Conservation (phyloP, 768 basidiomycete species). For the Lentinus brumalis region DNA sequence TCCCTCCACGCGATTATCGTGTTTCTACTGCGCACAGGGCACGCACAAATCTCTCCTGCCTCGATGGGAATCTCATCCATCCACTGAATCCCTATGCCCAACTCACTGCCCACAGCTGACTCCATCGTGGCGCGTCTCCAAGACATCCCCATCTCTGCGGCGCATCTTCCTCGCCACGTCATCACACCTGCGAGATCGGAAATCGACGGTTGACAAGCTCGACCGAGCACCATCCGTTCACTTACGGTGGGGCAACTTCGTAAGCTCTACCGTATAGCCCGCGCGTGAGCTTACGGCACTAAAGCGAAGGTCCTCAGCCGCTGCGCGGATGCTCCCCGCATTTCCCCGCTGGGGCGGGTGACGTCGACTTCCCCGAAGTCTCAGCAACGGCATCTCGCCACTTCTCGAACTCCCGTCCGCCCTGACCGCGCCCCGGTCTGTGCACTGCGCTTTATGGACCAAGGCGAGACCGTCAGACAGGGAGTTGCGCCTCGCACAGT, state of each 20-base stretch:
- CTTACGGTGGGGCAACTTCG: too few relatives aligned
- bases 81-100: slow-evolving; percentile 17
- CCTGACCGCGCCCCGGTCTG: slow-evolving; percentile 1
- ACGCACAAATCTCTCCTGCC: not conserved
- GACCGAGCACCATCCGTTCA: not conserved
- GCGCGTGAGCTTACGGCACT: too few relatives aligned
- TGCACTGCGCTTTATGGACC: not conserved
- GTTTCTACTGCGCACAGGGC: slow-evolving; percentile 14
- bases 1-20: slow-evolving; percentile 14
- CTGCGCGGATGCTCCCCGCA: slow-evolving; percentile 5
- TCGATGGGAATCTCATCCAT: slow-evolving; percentile 15
- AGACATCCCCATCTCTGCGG: slow-evolving; percentile 1
- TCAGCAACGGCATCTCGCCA: slow-evolving; percentile 8
- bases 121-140: slow-evolving; percentile 18
- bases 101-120: slow-evolving; percentile 11
- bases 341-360: slow-evolving; percentile 7
- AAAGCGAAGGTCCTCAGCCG: too few relatives aligned
- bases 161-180: slow-evolving; percentile 6
- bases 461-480: too few relatives aligned
- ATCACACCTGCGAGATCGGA: slow-evolving; percentile 5
- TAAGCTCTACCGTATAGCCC: too few relatives aligned
- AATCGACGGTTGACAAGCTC: not conserved
- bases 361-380: slow-evolving; percentile 6
- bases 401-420: not conserved
- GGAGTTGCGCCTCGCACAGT: too few relatives aligned